Base-by-base conservation (phyloP, 225 moss, liverwort and hornwort genomes). In the Climacium dendroides region DNA sequence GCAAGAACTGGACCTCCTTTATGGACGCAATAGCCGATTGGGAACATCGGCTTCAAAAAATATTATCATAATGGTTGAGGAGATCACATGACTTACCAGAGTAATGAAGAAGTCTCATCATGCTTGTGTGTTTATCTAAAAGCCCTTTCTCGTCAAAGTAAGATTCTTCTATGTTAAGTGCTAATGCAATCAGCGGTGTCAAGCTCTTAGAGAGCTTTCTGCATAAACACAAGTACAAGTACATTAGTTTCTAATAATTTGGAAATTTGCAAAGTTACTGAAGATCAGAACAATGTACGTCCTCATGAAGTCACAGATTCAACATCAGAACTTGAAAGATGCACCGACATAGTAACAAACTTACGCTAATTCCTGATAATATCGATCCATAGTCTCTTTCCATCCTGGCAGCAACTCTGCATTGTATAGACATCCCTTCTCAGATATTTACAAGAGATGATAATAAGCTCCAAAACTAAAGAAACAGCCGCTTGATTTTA, bases 401-500 rank as follows among this genome's bases (percentile, higher is more conserved):
- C 95, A 95, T 83, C 89, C 94, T 63, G 88, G 84, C 78, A 95
- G 70, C 65, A 91, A 14, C 79, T 92, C 93, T 95, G 95, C 64
- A 92, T 74, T 50, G n/a, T 11, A 43, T 28, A 9, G 41, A 24
- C 24, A 80, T 24, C 5, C 48, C 47, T 48, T 85, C 74, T n/a
- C 71, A 74, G 12, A 73, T 69, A 61, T 52, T 59, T 77, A 45
- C 32, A 24, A 34, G 39, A 54, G 37, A 78, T 37, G 26, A 37
- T 11, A 11, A 37, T 11, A 55, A 54, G 25, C 37, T 78, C 55
- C 78, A 78, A 78, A 54, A 57, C 57, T 75, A 50, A 75, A 32
- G 28, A 20, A 34, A 75, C 13, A 75, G 52, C 0, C 32, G 22
- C 52, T 34, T 34, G 22, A 34, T 30, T 73, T 47, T 30, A 47